These are phyloP conservation scores for Venturia aucupariae DNA, from an alignment of 2,329 filamentous ascomycete species.

Conservation along the genomic window DNA sequence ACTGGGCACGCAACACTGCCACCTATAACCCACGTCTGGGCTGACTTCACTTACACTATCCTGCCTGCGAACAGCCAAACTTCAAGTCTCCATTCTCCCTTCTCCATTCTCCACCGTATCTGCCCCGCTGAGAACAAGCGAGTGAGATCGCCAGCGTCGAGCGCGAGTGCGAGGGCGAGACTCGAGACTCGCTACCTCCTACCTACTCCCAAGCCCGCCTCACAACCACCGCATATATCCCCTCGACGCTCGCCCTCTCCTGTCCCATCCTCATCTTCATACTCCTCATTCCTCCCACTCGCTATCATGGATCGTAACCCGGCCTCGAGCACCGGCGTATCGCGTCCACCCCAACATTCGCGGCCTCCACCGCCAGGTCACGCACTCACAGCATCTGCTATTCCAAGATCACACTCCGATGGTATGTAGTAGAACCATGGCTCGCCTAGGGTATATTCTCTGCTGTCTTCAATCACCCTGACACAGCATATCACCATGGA, in stretches of 20 bases:
- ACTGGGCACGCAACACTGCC: neutral
- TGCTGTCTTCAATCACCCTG: neutral
- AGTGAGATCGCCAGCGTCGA: neutral
- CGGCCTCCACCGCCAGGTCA: slow-evolving; percentile 1
- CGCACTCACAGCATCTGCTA: neutral
- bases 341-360: neutral
- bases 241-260: neutral
- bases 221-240: neutral
- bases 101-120: too few species aligned
- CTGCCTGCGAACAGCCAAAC: neutral
- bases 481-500: slow-evolving; percentile 4
- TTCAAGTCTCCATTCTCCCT: neutral
- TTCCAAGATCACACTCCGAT: slow-evolving; percentile 1
- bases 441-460: neutral
- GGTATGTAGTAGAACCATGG: neutral
- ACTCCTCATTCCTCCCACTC: neutral
- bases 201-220: neutral
- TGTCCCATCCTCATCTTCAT: neutral
- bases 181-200: neutral
- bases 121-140: neutral
- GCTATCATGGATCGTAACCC: neutral
- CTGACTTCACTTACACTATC: neutral
- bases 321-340: neutral
- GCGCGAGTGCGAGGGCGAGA: too few species aligned
- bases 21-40: too few species aligned